Base-by-base conservation (phyloP, 495 filamentous ascomycete genomes). In the Aspergillus ostianus region DNA sequence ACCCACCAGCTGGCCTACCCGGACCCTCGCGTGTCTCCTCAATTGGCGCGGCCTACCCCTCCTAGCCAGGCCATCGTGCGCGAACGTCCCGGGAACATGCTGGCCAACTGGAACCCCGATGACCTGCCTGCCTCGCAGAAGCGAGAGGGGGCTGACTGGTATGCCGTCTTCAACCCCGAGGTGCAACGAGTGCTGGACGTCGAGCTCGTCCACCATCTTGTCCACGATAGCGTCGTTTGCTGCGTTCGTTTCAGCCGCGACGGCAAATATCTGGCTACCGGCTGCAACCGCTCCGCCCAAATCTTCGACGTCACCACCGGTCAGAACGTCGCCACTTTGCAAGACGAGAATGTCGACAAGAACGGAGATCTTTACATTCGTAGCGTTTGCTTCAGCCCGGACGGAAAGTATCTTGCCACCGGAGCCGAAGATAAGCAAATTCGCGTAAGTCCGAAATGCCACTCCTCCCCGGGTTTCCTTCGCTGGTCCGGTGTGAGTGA, bases 371-470 rank as follows among this genome's bases (percentile, higher is more conserved):
- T 96, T 18, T 96, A 95, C 67, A 96, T 96, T 64, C 77, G 91
- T 65, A 95, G 91, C 66, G 91, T 96, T 32, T 96, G 91, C 74
- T 96, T 96, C 78, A 94, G 91, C 70, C 91, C 91, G 2, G 91
- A 96, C 71, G 91, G 91, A 49, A 88, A 89, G 72, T 95, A 90
- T 57, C 84, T 96, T 27, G 91, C 91, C 4, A 96, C 91, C 26
- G 91, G 91, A 64, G 91, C 91, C 7, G 91, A 96, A 67, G 91
- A 96, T 73, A 95, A 95, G 75, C 83, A 92, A 70, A 96, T 96
- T 73, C 80, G 91, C 56, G 91, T 93, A 81, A 78, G 89, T 79
- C 55, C 47, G 52, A 82, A 78, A 88, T 79, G 44, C 56, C 23
- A 26, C 23, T 26, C 23, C 23, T 2, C 23, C 36, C 15, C 47